Conservation (phyloP, 2,329 filamentous ascomycete genomes). For the Cladosporium sp. region DNA sequence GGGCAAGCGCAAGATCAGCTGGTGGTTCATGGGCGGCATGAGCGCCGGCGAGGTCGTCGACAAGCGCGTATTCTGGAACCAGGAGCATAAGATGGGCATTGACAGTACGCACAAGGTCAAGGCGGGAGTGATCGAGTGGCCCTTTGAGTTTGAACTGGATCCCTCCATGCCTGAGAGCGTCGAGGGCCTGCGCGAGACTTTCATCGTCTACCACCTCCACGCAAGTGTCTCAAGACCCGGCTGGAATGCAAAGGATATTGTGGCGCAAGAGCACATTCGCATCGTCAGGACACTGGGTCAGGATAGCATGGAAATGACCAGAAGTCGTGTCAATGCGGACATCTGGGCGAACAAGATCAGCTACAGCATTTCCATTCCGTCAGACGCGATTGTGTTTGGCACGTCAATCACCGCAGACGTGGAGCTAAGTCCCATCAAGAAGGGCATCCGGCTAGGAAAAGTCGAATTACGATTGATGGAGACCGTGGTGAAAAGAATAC, state of each 20-base stretch:
- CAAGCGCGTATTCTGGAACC: conserved; percentile 49
- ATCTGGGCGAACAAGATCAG: conserved; percentile 98
- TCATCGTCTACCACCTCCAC: conserved; percentile 87
- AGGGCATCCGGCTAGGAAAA: conserved; percentile 82
- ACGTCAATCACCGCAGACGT: conserved; percentile 83
- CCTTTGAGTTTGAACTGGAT: conserved; percentile 50
- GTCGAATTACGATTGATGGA: conserved; percentile 81
- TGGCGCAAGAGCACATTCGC: conserved; percentile 66
- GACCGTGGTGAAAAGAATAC: conserved; percentile 56
- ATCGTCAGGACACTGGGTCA: conserved; percentile 50
- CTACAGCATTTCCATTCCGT: conserved; percentile 90
- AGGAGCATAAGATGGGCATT: conserved; percentile 47
- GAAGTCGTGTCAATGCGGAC: conserved; percentile 69
- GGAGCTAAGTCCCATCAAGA: conserved; percentile 81
- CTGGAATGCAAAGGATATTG: conserved; percentile 84
- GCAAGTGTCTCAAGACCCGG: conserved; percentile 77
- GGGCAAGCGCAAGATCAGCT: conserved; percentile 49
- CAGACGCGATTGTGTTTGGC: conserved; percentile 92
- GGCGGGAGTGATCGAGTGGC: conserved; percentile 51
- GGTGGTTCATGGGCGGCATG: conserved; percentile 40
- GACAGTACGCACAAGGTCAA: conserved; percentile 52
- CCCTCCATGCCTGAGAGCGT: conserved; percentile 72
- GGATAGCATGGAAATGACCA: conserved; percentile 69
- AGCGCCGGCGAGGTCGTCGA: conserved; percentile 44
- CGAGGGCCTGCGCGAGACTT: conserved; percentile 82